phyloP scores from a whole-genome alignment of 108 stramenopile species.

The Schizochytrium sp. region DNA sequence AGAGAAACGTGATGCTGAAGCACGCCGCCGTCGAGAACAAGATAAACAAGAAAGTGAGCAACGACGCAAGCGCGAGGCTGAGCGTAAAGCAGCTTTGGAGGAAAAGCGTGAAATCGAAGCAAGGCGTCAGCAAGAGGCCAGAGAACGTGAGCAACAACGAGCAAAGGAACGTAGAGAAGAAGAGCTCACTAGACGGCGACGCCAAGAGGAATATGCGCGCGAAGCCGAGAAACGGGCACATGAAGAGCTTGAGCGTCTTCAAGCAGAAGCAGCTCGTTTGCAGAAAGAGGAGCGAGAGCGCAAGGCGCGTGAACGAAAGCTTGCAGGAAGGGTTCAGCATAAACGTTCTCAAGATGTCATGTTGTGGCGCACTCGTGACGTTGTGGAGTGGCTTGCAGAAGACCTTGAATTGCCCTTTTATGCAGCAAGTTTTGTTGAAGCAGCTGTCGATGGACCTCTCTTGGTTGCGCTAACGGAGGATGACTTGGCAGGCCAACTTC shows the following conservation, averaged over 20 bases:
- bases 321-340: constrained; percentile 5
- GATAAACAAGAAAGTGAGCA: too few species aligned
- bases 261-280: not conserved
- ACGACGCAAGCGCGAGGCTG: not conserved
- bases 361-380: constrained; percentile 40
- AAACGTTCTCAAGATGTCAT: constrained; percentile 19
- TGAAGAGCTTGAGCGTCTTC: constrained; percentile 8
- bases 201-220: not conserved
- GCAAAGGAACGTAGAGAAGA: not conserved
- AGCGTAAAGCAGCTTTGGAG: not conserved
- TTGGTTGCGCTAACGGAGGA: constrained; percentile 5
- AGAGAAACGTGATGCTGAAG: not conserved
- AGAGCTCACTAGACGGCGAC: constrained; percentile 1
- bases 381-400: constrained; percentile 34
- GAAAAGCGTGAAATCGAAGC: not conserved
- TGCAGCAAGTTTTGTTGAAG: not conserved
- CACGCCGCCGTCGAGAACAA: not conserved
- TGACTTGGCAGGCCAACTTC: constrained; percentile 1
- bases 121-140: constrained; percentile 1
- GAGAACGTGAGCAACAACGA: not conserved
- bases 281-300: constrained; percentile 44
- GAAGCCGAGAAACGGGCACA: constrained; percentile 11
- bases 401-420: constrained; percentile 53
- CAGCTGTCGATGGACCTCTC: constrained; percentile 34
- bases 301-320: constrained; percentile 11